These are phyloP conservation scores for Farysia itapuensis DNA, from an alignment of 1,284 basidiomycete genomes.

Conservation along the genomic window DNA sequence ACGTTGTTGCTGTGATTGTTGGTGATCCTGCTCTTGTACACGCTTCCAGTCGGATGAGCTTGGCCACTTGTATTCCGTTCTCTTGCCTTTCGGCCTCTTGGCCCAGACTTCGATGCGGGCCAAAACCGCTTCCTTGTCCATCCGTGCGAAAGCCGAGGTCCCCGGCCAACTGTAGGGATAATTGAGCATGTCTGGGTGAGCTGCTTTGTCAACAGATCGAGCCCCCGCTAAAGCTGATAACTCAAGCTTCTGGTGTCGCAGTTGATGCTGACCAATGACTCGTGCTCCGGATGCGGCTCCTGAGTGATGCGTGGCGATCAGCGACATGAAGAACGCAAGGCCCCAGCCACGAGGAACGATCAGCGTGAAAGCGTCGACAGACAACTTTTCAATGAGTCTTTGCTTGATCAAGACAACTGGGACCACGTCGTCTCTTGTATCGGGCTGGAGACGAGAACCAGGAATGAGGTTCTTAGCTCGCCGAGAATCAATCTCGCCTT, in stretches of 20 bases:
- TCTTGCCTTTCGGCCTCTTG: slow-evolving; percentile 47
- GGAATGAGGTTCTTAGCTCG: slow-evolving; percentile 29
- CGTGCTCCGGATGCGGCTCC: slow-evolving; percentile 30
- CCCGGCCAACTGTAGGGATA: slow-evolving; percentile 50
- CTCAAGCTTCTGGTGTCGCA: slow-evolving; percentile 38
- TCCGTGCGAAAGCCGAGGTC: slow-evolving; percentile 15
- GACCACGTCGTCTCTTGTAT: slow-evolving; percentile 40
- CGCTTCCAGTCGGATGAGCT: slow-evolving; percentile 27
- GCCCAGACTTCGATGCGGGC: slow-evolving; percentile 31
- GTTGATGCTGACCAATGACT: slow-evolving; percentile 49
- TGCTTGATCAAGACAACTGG: slow-evolving; percentile 40
- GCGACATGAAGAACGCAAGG: slow-evolving; percentile 47
- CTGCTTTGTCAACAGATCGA: background rate
- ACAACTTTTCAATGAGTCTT: slow-evolving; percentile 6
- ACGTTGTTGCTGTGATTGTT: slow-evolving; percentile 4
- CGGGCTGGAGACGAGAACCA: slow-evolving; percentile 32
- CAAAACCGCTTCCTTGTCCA: slow-evolving; percentile 14
- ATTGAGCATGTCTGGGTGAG: slow-evolving; percentile 6
- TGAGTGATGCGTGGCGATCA: slow-evolving; percentile 42
- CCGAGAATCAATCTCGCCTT: slow-evolving; percentile 51
- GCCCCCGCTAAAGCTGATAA: slow-evolving; percentile 13
- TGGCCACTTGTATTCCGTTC: slow-evolving; percentile 34
- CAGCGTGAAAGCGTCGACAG: slow-evolving; percentile 38
- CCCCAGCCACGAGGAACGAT: slow-evolving; percentile 57
- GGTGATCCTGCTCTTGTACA: slow-evolving; percentile 8